phyloP scores from a whole-genome alignment of 2,329 filamentous ascomycete species.

The Colletotrichum sp. region DNA sequence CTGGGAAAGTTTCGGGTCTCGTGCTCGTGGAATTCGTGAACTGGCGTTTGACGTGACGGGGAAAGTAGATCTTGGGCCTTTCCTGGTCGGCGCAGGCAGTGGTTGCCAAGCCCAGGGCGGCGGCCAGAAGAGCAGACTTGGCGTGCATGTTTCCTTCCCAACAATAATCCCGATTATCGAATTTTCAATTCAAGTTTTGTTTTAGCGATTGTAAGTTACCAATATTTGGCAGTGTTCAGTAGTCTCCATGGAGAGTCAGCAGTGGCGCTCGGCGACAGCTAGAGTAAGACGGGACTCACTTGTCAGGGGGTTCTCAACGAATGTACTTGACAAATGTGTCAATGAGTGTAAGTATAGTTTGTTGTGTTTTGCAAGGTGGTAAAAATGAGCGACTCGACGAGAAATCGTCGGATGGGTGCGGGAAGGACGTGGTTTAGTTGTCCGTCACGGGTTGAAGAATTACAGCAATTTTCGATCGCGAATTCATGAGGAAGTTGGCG shows the following conservation, averaged over 20 bases:
- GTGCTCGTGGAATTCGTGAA: conserved; percentile 49
- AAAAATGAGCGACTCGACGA: conserved; percentile 25
- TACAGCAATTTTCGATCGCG: conserved; percentile 1
- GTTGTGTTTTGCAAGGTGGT: background rate
- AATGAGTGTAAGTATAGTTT: conserved; percentile 51
- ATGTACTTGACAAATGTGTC: conserved; percentile 64
- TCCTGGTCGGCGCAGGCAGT: conserved; percentile 48
- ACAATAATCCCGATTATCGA: background rate
- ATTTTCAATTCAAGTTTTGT: background rate
- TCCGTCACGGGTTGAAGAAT: conserved; percentile 7
- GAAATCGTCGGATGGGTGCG: conserved; percentile 12
- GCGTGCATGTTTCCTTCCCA: conserved; percentile 52
- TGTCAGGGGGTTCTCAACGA: conserved; percentile 58
- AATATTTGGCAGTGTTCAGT: background rate
- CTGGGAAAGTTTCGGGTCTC: conserved; percentile 29
- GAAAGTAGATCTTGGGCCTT: conserved; percentile 62
- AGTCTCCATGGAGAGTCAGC: conserved; percentile 4
- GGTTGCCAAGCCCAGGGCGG: conserved; percentile 53
- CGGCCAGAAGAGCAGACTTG: conserved; percentile 50
- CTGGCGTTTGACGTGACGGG: conserved; percentile 59
- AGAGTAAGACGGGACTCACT: conserved; percentile 8
- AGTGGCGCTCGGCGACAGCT: conserved; percentile 13
- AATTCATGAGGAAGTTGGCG: conserved; percentile 20
- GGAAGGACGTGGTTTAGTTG: conserved; percentile 10
- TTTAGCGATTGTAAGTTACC: conserved; percentile 21